Base-by-base conservation (phyloP, 106 monocot genomes). In the Narthecium ossifragum region DNA sequence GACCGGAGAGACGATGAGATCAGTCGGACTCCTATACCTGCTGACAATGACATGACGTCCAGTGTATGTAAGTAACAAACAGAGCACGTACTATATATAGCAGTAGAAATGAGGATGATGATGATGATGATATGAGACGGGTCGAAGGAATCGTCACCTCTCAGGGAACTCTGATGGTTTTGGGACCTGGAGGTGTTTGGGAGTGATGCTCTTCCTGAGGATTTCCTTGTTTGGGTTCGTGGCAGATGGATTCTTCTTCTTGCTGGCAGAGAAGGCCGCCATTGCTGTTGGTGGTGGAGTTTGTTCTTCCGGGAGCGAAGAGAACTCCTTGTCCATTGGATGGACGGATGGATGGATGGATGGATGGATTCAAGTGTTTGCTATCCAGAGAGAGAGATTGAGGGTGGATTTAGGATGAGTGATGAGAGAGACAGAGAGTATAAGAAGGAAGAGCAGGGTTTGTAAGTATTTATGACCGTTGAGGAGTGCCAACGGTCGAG, bases 1-100 rank as follows among this genome's bases (percentile, higher is more conserved):
- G 9, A 49, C 49, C 17, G 49, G 49, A 23, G 49, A 49, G 49
- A 49, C 23, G 49, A 49, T 49, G 22, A 20, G 17, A 22, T 49
- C 49, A 22, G 49, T 49, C 9, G 49, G 49, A 9, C 49, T 49
- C 49, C 18, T 49, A 23, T 49, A 49, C 49, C 49, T 49, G 49
- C 49, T 36, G n/a, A n/a, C n/a, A 43, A 37, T 37, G 11, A 17
- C 11, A n/a, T n/a, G n/a, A n/a, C n/a, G n/a, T 43, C 11, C 43
- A 43, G 14, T 43, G 43, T 43, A 17, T 13, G 14, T 18, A 43
- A 17, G 18, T 11, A 13, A 43, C n/a, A n/a, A n/a, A n/a, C n/a
- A n/a, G n/a, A n/a, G n/a, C n/a, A n/a, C n/a, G n/a, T n/a, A n/a
- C n/a, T n/a, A n/a, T n/a, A 49, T 23, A 49, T 20, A 49, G 23